These are phyloP conservation scores for Chamaecyparis obtusa DNA, from an alignment of 75 land plant species.

Conservation along the genomic window DNA sequence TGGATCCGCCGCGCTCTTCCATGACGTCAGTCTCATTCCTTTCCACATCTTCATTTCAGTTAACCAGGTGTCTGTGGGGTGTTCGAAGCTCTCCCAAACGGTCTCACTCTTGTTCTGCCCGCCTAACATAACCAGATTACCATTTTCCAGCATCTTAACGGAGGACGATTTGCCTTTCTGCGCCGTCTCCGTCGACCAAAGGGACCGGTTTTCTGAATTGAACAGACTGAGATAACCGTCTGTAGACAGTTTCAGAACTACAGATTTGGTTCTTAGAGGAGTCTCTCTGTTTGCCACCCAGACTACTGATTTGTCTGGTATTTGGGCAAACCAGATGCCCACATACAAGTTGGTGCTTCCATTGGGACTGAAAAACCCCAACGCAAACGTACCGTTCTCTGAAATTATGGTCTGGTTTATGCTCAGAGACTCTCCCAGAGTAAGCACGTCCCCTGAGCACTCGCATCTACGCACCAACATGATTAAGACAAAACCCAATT, in stretches of 20 bases:
- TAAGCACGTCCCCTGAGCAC: neutral
- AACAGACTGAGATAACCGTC: neutral
- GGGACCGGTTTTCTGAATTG: neutral
- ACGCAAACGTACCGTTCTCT: slow-evolving; percentile 17
- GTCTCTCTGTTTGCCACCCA: slow-evolving; percentile 68
- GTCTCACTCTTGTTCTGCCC: neutral
- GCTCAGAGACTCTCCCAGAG: neutral
- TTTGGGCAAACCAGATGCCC: slow-evolving; percentile 45
- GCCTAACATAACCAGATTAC: neutral
- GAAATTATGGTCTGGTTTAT: slow-evolving; percentile 31
- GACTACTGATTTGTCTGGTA: slow-evolving; percentile 9
- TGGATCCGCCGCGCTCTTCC: neutral
- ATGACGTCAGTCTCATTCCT: neutral
- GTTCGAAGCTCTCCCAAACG: neutral
- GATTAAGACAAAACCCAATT: neutral
- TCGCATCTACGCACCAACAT: neutral
- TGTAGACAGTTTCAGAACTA: neutral
- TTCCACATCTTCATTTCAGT: neutral
- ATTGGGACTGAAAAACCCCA: slow-evolving; percentile 49
- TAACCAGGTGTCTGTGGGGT: neutral
- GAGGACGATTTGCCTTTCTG: neutral
- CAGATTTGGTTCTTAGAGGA: slow-evolving; percentile 11
- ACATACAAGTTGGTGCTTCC: slow-evolving; percentile 35
- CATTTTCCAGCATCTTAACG: neutral
- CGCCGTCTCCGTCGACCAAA: neutral